phyloP scores from a whole-genome alignment of 495 filamentous ascomycete genomes.

The Darksidea phi region DNA sequence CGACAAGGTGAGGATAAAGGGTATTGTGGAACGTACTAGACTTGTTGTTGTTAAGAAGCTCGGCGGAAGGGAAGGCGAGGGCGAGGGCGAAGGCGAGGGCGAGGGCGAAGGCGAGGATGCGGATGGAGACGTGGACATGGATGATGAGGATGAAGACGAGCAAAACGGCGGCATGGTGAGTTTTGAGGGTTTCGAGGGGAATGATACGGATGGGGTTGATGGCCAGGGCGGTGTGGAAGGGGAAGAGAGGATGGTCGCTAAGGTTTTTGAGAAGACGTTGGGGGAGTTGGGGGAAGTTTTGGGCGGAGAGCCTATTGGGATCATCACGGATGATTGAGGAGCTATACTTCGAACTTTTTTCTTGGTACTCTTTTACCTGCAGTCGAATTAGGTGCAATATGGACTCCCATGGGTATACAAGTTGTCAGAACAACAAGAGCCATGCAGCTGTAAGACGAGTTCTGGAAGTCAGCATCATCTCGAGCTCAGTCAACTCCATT shows the following conservation, averaged over 20 bases:
- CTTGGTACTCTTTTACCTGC: too few relatives aligned
- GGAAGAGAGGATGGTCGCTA: slow-evolving; percentile 52
- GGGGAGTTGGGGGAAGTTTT: slow-evolving; percentile 65
- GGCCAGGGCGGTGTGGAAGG: slow-evolving; percentile 42
- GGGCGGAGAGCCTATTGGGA: slow-evolving; percentile 44
- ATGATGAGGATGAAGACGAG: slow-evolving; percentile 10
- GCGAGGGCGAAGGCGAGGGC: slow-evolving; percentile 42
- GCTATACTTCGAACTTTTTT: too few relatives aligned
- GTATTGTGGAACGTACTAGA: slow-evolving; percentile 67
- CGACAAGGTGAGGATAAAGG: slow-evolving; percentile 80
- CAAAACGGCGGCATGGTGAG: slow-evolving; percentile 3
- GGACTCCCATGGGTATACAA: too few relatives aligned
- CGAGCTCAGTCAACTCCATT: too few relatives aligned
- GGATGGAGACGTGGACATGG: slow-evolving; percentile 25
- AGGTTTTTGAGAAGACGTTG: slow-evolving; percentile 77
- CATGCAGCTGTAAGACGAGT: too few relatives aligned
- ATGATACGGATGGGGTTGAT: slow-evolving; percentile 36
- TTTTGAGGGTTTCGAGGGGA: slow-evolving; percentile 11
- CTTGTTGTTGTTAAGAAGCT: slow-evolving; percentile 65
- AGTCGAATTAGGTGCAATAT: too few relatives aligned
- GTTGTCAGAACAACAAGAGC: too few relatives aligned
- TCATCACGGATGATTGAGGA: slow-evolving; percentile 40
- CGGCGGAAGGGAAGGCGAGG: slow-evolving; percentile 43
- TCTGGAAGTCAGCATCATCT: too few relatives aligned
- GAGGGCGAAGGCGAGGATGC: slow-evolving; percentile 36